phyloP scores from a whole-genome alignment of 345 rosid genomes.

The Salix brachista region DNA sequence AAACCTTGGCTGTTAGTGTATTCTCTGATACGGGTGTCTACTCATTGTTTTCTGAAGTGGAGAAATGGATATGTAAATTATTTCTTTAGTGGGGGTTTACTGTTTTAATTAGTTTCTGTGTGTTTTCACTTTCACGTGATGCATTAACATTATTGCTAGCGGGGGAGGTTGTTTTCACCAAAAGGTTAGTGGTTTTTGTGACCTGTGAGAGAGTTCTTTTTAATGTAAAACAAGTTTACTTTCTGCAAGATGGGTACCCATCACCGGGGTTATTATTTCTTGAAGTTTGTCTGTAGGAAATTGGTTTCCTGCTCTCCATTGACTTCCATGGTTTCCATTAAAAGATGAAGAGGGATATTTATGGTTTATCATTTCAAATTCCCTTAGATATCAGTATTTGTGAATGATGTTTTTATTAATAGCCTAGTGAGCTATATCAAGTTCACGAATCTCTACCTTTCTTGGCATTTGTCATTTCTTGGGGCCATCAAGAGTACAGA shows the following conservation, averaged over 20 bases:
- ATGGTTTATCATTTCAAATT: constrained; percentile 4
- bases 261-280: constrained; percentile 26
- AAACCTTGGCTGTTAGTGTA: neutral
- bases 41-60: neutral
- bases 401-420: neutral
- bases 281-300: constrained; percentile 1
- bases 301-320: neutral
- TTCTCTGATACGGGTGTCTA: neutral
- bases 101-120: neutral
- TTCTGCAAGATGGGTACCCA: constrained; percentile 25
- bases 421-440: neutral
- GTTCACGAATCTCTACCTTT: neutral
- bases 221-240: constrained; percentile 21
- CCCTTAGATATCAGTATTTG: neutral
- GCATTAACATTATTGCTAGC: constrained; percentile 2
- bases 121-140: constrained; percentile 23
- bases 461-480: neutral
- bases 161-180: neutral
- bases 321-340: neutral
- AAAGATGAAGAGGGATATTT: constrained; percentile 4
- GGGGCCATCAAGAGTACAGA: neutral
- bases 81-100: neutral
- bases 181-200: constrained; percentile 2
- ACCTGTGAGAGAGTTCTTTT: constrained; percentile 18
- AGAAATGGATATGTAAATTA: neutral